Evolutionary conservation across 768 basidiomycete genomes (phyloP).

Genomic region (Amyloporia xantha): DNA sequence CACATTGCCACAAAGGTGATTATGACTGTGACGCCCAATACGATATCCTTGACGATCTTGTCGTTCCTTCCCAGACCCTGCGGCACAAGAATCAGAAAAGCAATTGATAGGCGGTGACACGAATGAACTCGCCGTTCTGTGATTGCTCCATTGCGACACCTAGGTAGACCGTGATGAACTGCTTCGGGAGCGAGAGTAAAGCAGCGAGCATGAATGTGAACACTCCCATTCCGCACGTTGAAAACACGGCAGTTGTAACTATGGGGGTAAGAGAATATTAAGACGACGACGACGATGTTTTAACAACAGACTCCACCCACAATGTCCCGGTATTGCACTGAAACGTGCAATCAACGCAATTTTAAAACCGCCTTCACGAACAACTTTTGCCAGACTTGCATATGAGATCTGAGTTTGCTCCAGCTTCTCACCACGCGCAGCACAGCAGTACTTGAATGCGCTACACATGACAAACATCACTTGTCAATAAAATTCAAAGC

Average conservation of each 20-base stretch:
- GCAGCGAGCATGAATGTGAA: slow-evolving; percentile 74
- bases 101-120: not conserved
- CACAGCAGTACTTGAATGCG: slow-evolving; percentile 79
- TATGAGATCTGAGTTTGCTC: slow-evolving; percentile 38
- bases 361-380: slow-evolving; percentile 85
- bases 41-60: slow-evolving; percentile 61
- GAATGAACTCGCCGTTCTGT: slow-evolving; percentile 21
- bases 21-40: slow-evolving; percentile 59
- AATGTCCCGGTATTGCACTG: slow-evolving; percentile 84
- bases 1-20: slow-evolving; percentile 77
- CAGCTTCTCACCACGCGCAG: slow-evolving; percentile 65
- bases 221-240: slow-evolving; percentile 84
- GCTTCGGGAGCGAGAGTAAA: slow-evolving; percentile 80
- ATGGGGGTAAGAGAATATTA: not conserved
- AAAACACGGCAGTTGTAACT: slow-evolving; percentile 87
- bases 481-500: not conserved
- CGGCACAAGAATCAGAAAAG: slow-evolving; percentile 6
- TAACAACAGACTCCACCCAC: slow-evolving; percentile 35
- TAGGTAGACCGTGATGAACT: slow-evolving; percentile 87
- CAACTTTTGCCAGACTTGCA: slow-evolving; percentile 46
- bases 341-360: slow-evolving; percentile 72
- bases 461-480: slow-evolving; percentile 27
- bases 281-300: not conserved
- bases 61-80: slow-evolving; percentile 46
- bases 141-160: slow-evolving; percentile 69